Evolutionary conservation across 306 rosid species (phyloP).

Genomic region (Medicago lupulina): DNA sequence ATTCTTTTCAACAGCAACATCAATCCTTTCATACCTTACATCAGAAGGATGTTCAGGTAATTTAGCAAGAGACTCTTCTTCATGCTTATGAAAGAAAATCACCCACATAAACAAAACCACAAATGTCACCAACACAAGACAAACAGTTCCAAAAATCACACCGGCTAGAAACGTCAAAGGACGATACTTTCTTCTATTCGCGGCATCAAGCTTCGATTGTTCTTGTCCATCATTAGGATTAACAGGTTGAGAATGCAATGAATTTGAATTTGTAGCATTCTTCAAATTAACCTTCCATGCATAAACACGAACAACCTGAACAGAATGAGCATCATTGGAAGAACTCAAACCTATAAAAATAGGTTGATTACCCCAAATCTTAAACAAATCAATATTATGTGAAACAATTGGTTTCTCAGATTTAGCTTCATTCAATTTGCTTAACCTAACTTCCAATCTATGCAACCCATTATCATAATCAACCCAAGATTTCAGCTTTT

Average conservation of each 20-base stretch:
- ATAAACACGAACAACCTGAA: constrained; percentile 58
- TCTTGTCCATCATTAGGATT: constrained; percentile 43
- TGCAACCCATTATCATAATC: constrained; percentile 64
- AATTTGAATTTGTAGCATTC: background rate
- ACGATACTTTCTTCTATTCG: background rate
- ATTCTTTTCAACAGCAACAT: constrained; percentile 65
- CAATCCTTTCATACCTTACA: constrained; percentile 68
- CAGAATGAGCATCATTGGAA: constrained; percentile 46
- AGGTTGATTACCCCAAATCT: constrained; percentile 50
- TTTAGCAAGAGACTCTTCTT: constrained; percentile 46
- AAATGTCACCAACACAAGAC: constrained; percentile 63
- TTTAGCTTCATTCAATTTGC: constrained; percentile 50
- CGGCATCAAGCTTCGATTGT: background rate
- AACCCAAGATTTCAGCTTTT: constrained; percentile 65
- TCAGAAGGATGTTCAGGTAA: constrained; percentile 44
- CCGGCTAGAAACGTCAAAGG: constrained; percentile 60
- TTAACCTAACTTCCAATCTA: constrained; percentile 57
- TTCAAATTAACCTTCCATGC: constrained; percentile 61
- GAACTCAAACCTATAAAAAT: constrained; percentile 65
- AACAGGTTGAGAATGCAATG: constrained; percentile 62
- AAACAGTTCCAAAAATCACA: constrained; percentile 64
- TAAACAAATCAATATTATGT: constrained; percentile 54
- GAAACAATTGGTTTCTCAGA: constrained; percentile 56
- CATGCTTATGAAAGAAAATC: constrained; percentile 44
- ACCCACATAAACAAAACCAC: constrained; percentile 68